Evolutionary conservation across 2,329 filamentous ascomycete species (phyloP), one percentile per base, ranked within the genome.

Genomic region (Calonectria fujianensis): DNA sequence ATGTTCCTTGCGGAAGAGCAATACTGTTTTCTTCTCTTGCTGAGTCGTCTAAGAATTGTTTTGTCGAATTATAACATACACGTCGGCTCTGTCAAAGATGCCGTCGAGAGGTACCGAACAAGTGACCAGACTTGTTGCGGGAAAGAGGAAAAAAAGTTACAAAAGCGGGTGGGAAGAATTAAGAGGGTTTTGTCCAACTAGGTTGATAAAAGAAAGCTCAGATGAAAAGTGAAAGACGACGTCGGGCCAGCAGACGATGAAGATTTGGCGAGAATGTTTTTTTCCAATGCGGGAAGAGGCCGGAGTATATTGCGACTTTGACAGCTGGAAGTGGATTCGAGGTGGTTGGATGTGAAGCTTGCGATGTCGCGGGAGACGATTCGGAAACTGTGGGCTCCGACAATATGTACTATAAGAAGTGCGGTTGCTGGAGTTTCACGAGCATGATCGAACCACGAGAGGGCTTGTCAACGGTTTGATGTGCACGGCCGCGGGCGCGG

Each of bases 361-460:
- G 61, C 67, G 72, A 81, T 84, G 83, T 84, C 80, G 79, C 80
- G 82, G 77, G 73, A 73, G 64, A 83, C 84, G 83, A 84, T 86
- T 85, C 82, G 70, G 76, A 75, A 69, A 74, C 78, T 76, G 73
- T 39, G 76, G 72, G 78, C 72, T 78, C 74, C 77, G 72, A 67
- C 61, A 67, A 65, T 9, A 1, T 48, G 52, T 52, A 75, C 78
- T 80, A 80, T 73, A 65, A 78, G 69, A 61, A 64, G 63, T 68
- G 74, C 66, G 45, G 86, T 89, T 89, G 91, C 90, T 84, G 87
- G 88, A 86, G 85, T 88, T 86, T 84, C 86, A 89, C 88, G 80
- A 80, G 70, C 61, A 54, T 64, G 20, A 41, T 72, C 50, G 31
- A 50, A 27, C 45, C 48, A 27, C 35, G 54, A 68, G 69, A 68